Percentiles rank a stretch among this genome's conserved stretches.
These are phyloP conservation scores for Phytopythium cucurbitacearum DNA, from an alignment of 352 stramenopile genomes.

Conservation along the genomic window DNA sequence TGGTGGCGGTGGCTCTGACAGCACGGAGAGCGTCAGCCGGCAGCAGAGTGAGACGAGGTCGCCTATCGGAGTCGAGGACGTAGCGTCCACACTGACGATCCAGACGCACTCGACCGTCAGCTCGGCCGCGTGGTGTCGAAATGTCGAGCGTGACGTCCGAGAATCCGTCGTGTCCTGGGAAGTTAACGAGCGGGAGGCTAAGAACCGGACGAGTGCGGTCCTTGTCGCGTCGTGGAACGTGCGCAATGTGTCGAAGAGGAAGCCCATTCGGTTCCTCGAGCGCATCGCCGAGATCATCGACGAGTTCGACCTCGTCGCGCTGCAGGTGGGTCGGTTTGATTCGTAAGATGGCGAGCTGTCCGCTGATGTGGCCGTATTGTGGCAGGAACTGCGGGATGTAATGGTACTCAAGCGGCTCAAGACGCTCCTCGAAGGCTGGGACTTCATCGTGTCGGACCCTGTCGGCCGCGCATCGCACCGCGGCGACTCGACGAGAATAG, in stretches of 20 bases:
- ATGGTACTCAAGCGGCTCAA: slow-evolving; percentile 59
- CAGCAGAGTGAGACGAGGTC: not conserved
- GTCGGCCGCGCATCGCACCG: slow-evolving; percentile 19
- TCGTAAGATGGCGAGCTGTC: not conserved
- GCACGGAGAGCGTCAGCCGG: not conserved
- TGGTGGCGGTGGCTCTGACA: not conserved
- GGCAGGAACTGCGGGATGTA: slow-evolving; percentile 50
- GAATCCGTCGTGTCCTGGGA: slow-evolving; percentile 21
- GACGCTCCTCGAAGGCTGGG: slow-evolving; percentile 48
- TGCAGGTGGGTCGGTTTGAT: slow-evolving; percentile 23
- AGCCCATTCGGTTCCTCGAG: slow-evolving; percentile 28
- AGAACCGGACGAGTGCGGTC: slow-evolving; percentile 8
- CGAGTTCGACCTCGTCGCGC: slow-evolving; percentile 64
- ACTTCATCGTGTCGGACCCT: slow-evolving; percentile 45
- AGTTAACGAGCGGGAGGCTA: not conserved
- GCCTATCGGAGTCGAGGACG: not conserved
- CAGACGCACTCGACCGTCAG: not conserved
- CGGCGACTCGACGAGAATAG: slow-evolving; percentile 2
- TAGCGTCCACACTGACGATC: too few species aligned
- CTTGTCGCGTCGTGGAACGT: slow-evolving; percentile 73
- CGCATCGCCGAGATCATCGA: slow-evolving; percentile 43
- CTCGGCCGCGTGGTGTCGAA: slow-evolving; percentile 16
- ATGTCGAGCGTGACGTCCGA: slow-evolving; percentile 32
- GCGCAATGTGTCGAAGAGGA: slow-evolving; percentile 57
- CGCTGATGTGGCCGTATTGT: not conserved